These are phyloP conservation scores for Oidiodendron maius DNA, from an alignment of 495 filamentous ascomycete species.

Conservation along the genomic window DNA sequence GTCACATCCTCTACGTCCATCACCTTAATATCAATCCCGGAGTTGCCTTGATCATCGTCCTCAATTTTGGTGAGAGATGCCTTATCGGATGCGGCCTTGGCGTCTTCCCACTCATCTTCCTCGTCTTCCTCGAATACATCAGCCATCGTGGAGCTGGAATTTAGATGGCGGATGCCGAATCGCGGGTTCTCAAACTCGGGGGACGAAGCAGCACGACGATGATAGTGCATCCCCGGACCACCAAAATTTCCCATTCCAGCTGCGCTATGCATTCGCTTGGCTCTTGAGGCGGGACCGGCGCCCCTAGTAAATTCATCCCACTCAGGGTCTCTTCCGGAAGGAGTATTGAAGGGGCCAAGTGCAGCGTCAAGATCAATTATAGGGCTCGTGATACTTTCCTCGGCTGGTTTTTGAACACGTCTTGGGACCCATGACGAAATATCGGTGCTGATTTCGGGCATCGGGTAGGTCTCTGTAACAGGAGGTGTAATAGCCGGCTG, in stretches of 20 bases:
- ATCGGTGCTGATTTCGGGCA: conserved; percentile 24
- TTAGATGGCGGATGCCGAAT: conserved; percentile 51
- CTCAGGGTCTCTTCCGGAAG: conserved; percentile 42
- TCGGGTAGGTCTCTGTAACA: conserved; percentile 18
- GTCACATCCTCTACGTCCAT: conserved; percentile 29
- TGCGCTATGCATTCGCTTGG: conserved; percentile 73
- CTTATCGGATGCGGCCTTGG: conserved; percentile 33
- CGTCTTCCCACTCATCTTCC: conserved; percentile 44
- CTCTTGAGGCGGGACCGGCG: conserved; percentile 54
- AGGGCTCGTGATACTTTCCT: conserved; percentile 60
- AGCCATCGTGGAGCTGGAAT: conserved; percentile 64
- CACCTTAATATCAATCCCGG: conserved; percentile 48
- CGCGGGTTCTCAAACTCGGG: conserved; percentile 71
- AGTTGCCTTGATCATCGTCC: conserved; percentile 27
- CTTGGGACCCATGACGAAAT: conserved; percentile 42
- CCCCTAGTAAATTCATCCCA: conserved; percentile 52
- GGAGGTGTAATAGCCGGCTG: conserved; percentile 23
- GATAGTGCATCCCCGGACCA: conserved; percentile 82
- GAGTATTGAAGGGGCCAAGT: conserved; percentile 88
- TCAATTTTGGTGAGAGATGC: conserved; percentile 29
- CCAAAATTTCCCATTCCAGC: conserved; percentile 67
- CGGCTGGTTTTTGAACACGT: conserved; percentile 19
- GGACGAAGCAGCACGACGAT: conserved; percentile 87
- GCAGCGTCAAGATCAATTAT: conserved; percentile 95
- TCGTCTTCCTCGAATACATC: conserved; percentile 98